Base-by-base conservation (phyloP, 2,329 filamentous ascomycete species). In the Sclerotiophoma versabilis region DNA sequence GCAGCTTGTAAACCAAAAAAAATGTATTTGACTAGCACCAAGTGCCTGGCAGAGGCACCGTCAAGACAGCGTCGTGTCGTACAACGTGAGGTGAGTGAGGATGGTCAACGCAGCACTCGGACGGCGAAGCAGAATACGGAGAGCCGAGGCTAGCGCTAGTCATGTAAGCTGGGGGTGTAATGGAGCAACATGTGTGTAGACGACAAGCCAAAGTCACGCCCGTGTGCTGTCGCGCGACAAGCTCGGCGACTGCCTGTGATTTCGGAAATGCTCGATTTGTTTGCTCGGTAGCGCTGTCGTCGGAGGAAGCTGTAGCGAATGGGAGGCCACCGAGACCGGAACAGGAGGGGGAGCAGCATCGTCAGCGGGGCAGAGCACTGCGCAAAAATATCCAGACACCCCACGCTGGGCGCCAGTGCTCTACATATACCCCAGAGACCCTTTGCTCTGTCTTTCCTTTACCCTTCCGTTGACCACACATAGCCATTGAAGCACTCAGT, bases 321-420 rank as follows among this genome's bases (percentile, higher is more conserved):
- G 25, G 23, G 44, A 36, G 15, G 25, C 11, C 26, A 25, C 33
- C 55, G 60, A 57, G 43, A 53, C 52, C 48, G 49, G 54, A 47
- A 49, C 47, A 29, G 36, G 53, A 57, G 54, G 49, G 46, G 43
- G 37, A 55, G 20, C 34, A 46, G 47, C 45, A 49, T 56, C 53
- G 53, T 56, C 53, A 53, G 63, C 46, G 63, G 64, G 61, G 64
- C 63, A 66, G 60, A 37, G 43, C 43, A 44, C 50, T 38, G 50
- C 44, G 50, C 45, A 54, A 60, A 61, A 69, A 58, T 54, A 64
- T 60, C 50, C n/a, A 60, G 50, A 65, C 37, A 47, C 60, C 54
- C 59, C 60, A 58, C 55, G 57, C 46, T 58, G 36, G 58, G 49
- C 58, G 47, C 43, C 54, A 46, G 54, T 57, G 47, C 53, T 52